phyloP scores from a whole-genome alignment of 257 asterid genomes.

The Solanum rostratum region DNA sequence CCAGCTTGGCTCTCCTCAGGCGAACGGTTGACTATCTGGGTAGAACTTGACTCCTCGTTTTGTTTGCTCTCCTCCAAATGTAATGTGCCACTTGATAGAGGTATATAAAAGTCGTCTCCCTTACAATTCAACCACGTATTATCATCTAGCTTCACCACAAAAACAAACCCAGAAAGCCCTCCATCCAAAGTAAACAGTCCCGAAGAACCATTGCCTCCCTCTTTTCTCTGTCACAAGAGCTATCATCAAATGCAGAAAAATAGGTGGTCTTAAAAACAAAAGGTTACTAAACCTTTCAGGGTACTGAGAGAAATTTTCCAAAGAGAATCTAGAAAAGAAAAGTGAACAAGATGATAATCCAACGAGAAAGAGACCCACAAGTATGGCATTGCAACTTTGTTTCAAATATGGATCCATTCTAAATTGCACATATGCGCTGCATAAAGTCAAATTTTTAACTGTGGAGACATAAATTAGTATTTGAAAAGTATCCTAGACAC shows the following conservation, averaged over 20 bases:
- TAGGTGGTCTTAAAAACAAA: slow-evolving; percentile 1
- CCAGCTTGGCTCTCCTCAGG: slow-evolving; percentile 27
- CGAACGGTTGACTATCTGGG: slow-evolving; percentile 10
- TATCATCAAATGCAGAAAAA: slow-evolving; percentile 2
- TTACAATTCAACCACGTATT: slow-evolving; percentile 61
- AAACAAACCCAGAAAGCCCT: slow-evolving; percentile 47
- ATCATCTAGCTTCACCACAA: slow-evolving; percentile 72
- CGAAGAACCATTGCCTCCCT: slow-evolving; percentile 40
- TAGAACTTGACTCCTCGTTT: slow-evolving; percentile 14
- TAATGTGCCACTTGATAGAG: slow-evolving; percentile 26
- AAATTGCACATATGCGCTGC: not conserved
- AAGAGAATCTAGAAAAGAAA: not conserved
- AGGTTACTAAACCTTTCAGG: not conserved
- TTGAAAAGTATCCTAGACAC: not conserved
- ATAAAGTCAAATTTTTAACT: not conserved
- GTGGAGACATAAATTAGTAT: not conserved
- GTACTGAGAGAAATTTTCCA: not conserved
- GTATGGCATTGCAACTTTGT: not conserved
- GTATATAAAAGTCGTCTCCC: slow-evolving; percentile 75
- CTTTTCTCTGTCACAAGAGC: slow-evolving; percentile 44
- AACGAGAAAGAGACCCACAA: not conserved
- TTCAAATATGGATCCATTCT: not conserved
- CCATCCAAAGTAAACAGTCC: slow-evolving; percentile 62
- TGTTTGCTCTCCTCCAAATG: slow-evolving; percentile 17
- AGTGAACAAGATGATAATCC: not conserved